Base-by-base conservation (phyloP, 2,329 filamentous ascomycete species). In the Fusarium circinatum region DNA sequence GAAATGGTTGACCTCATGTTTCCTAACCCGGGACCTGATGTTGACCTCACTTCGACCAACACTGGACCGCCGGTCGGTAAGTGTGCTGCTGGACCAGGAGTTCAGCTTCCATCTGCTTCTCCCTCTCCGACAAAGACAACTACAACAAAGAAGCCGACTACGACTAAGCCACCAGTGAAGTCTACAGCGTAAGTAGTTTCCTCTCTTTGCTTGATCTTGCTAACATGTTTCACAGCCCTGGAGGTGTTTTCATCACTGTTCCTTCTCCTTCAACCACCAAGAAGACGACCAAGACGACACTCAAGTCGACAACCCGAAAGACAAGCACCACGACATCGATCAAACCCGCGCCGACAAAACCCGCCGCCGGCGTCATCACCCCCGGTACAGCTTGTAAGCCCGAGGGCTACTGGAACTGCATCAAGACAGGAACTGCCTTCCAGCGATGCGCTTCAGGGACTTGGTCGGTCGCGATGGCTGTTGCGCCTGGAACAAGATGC, bases 1-100 rank as follows among this genome's bases (percentile, higher is more conserved):
- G 89, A 91, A 75, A 84, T 85, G 39, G 79, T 84, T 45, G 89
- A 92, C 62, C 85, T 92, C 39, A 79, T 86, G 76, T 94, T 91
- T 83, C 92, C 93, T 22, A 81, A 90, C 60, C 90, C 92, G 1
- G 72, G 71, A 11, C 71, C 71, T 3, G 13, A 73, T 39, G 67
- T 74, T 1, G 38, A 28, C 32, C 1, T 17, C 91, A 92, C 52
- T 28, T 80, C 81, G 28, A 75, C 76, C 55, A 80, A 77, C 48
- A 82, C 82, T 34, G 55, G 42, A 17, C 68, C 72, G 57, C 72
- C 72, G n/a, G 68, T 70, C 54, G 72, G 72, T 13, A 42, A 57
- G 24, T 74, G 72, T n/a, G 57, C 72, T 38, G 65, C 72, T 64
- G 61, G 68, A n/a, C 14, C 72, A 47, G 72, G 65, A 64, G 61